phyloP scores from a whole-genome alignment of 192 early-diverging fungal genomes.

The Coemansia sp. region DNA sequence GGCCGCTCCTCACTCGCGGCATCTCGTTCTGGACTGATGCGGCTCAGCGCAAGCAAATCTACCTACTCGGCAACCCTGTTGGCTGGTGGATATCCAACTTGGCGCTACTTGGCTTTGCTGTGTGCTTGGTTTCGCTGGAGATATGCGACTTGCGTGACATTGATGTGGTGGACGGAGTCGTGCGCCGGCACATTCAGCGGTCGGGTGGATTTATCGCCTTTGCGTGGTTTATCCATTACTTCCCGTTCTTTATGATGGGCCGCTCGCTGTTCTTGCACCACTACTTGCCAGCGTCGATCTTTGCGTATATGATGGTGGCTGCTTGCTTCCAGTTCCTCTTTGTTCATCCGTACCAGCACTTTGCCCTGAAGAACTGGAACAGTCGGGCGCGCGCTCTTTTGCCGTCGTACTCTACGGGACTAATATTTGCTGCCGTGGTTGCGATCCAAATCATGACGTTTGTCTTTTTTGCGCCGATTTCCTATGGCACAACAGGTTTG shows the following conservation, averaged over 20 bases:
- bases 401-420: slow-evolving; percentile 33
- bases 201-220: slow-evolving; percentile 65
- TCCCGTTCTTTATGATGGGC: slow-evolving; percentile 79
- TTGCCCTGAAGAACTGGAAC: slow-evolving; percentile 38
- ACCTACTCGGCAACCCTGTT: slow-evolving; percentile 87
- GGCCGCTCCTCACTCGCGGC: slow-evolving; percentile 87
- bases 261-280: slow-evolving; percentile 82
- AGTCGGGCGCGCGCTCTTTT: slow-evolving; percentile 42
- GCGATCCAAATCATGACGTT: slow-evolving; percentile 63
- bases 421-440: slow-evolving; percentile 49
- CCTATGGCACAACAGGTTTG: slow-evolving; percentile 79
- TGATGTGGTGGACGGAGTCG: slow-evolving; percentile 56
- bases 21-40: slow-evolving; percentile 94
- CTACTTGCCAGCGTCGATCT: slow-evolving; percentile 78
- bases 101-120: slow-evolving; percentile 55
- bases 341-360: slow-evolving; percentile 43
- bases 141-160: slow-evolving; percentile 75
- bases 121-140: slow-evolving; percentile 69
- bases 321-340: slow-evolving; percentile 65
- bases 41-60: slow-evolving; percentile 77
- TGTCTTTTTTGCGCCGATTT: slow-evolving; percentile 81
- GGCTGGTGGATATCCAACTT: slow-evolving; percentile 76
- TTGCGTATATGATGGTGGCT: slow-evolving; percentile 66
- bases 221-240: slow-evolving; percentile 71
- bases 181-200: slow-evolving; percentile 43